Percentiles rank a stretch among this genome's conserved stretches.
Evolutionary conservation across 768 basidiomycete genomes (phyloP).

Genomic region (Agaricus sinodeliciosus): DNA sequence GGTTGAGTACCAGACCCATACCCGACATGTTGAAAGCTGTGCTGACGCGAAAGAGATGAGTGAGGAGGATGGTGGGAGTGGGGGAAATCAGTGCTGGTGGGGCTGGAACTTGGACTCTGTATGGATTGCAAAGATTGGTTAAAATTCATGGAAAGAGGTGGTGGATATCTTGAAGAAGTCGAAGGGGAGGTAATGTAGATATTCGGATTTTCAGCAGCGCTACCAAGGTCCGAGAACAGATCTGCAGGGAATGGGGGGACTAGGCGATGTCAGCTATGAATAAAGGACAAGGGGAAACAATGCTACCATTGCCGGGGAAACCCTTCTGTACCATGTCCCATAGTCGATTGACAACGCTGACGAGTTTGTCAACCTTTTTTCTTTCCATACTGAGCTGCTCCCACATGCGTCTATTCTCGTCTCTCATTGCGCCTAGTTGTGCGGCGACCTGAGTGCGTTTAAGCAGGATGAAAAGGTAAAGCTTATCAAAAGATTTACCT

Average conservation of each 20-base stretch:
- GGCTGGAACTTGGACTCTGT: conserved; percentile 45
- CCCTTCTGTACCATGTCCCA: conserved; percentile 57
- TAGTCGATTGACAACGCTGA: conserved; percentile 48
- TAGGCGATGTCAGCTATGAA: conserved; percentile 12
- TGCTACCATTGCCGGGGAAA: conserved; percentile 50
- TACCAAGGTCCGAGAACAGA: conserved; percentile 24
- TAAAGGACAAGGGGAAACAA: background rate
- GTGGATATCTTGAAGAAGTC: conserved; percentile 33
- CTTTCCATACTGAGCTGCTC: conserved; percentile 49
- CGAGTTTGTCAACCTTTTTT: conserved; percentile 55
- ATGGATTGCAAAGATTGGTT: conserved; percentile 34
- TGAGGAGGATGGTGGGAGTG: conserved; percentile 20
- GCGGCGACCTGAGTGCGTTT: conserved; percentile 37
- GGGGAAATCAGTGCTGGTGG: conserved; percentile 42
- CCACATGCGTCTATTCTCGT: conserved; percentile 64
- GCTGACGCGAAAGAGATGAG: conserved; percentile 47
- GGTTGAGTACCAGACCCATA: conserved; percentile 1
- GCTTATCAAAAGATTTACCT: conserved; percentile 37
- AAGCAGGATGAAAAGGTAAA: conserved; percentile 3
- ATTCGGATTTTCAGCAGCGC: conserved; percentile 53
- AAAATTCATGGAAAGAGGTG: conserved; percentile 37
- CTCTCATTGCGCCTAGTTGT: conserved; percentile 63
- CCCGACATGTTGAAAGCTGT: conserved; percentile 49
- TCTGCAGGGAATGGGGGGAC: conserved; percentile 46
- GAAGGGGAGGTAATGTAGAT: conserved; percentile 70